These are phyloP conservation scores for Thelonectria rubi DNA, from an alignment of 2,329 filamentous ascomycete genomes.

Conservation along the genomic window DNA sequence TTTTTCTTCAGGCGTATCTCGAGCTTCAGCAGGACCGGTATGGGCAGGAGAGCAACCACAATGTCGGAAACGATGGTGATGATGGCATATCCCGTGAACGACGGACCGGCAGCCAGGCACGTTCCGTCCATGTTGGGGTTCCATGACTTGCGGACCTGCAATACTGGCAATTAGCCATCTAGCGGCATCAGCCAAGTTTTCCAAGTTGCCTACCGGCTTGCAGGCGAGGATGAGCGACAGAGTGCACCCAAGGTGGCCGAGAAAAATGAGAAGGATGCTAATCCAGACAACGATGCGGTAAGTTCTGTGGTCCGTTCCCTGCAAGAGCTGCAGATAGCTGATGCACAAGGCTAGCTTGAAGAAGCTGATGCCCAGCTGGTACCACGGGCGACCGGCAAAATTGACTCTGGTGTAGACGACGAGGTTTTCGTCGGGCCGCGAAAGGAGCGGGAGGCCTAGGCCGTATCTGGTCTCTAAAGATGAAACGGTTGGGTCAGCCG, in stretches of 20 bases:
- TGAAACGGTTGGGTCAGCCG: not conserved
- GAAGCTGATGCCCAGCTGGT: constrained; percentile 63
- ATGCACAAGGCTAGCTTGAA: constrained; percentile 65
- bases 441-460: constrained; percentile 56
- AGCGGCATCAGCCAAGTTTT: not conserved
- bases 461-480: constrained; percentile 61
- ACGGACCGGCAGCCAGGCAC: constrained; percentile 57
- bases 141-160: constrained; percentile 56
- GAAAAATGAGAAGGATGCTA: constrained; percentile 54
- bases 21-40: constrained; percentile 59
- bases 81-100: constrained; percentile 61
- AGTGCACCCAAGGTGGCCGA: constrained; percentile 58
- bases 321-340: constrained; percentile 61
- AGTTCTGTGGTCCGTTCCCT: constrained; percentile 54
- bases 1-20: constrained; percentile 61
- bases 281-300: constrained; percentile 57
- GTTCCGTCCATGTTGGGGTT: constrained; percentile 50
- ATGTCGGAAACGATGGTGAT: constrained; percentile 62
- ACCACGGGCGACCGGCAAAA: constrained; percentile 62
- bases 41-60: constrained; percentile 58
- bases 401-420: constrained; percentile 59
- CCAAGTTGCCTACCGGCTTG: constrained; percentile 50
- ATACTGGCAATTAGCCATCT: not conserved
- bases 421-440: constrained; percentile 55
- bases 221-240: constrained; percentile 61